These are phyloP conservation scores for Silene vulgaris DNA, from an alignment of 179 eudicot genomes.

Conservation along the genomic window DNA sequence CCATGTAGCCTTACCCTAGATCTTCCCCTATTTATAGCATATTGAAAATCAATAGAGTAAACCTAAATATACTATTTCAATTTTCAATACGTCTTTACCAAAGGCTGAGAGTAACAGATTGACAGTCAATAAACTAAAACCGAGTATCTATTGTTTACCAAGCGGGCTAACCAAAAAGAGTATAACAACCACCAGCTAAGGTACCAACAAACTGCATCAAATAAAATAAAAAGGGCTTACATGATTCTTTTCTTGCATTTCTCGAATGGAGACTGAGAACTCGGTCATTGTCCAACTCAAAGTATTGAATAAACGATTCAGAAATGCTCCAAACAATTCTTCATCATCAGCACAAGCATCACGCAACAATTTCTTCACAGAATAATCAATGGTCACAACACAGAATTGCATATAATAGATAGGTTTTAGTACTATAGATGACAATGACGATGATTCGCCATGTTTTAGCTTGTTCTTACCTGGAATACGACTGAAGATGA, in stretches of 20 bases:
- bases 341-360: conserved; percentile 66
- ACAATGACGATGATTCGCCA: not conserved
- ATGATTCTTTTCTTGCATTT: conserved; percentile 81
- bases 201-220: not conserved
- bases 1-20: too few relatives aligned
- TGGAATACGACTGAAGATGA: conserved; percentile 64
- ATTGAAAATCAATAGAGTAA: too few relatives aligned
- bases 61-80: too few relatives aligned
- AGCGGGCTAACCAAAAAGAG: not conserved
- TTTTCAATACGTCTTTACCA: not conserved
- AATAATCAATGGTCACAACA: conserved; percentile 8
- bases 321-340: conserved; percentile 68
- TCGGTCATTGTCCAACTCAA: conserved; percentile 97
- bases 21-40: too few relatives aligned
- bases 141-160: not conserved
- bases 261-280: conserved; percentile 82
- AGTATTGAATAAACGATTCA: conserved; percentile 82
- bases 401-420: not conserved
- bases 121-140: not conserved
- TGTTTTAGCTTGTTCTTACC: conserved; percentile 29
- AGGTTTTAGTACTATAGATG: not conserved
- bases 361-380: conserved; percentile 61
- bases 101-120: not conserved
- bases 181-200: not conserved
- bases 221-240: conserved; percentile 27